phyloP scores from a whole-genome alignment of 768 basidiomycete genomes.

The Auricularia sp. region DNA sequence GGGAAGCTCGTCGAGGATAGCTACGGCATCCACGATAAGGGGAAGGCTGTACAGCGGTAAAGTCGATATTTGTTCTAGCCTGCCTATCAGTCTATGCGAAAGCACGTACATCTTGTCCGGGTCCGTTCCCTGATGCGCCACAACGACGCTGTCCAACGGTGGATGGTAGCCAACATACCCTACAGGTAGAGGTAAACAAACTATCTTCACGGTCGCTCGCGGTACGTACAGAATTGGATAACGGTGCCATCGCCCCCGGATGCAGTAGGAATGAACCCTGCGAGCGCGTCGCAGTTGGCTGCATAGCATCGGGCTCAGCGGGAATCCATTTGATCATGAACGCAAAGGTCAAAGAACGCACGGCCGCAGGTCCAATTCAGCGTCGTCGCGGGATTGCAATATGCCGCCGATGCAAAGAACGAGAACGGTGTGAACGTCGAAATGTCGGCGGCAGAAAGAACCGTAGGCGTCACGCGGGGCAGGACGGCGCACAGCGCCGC shows the following conservation, averaged over 20 bases:
- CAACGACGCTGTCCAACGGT: conserved; percentile 23
- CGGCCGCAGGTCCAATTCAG: conserved; percentile 24
- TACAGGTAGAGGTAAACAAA: background rate
- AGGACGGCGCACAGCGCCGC: conserved; percentile 1
- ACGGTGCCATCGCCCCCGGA: conserved; percentile 20
- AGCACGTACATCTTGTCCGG: conserved; percentile 17
- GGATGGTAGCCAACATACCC: conserved; percentile 29
- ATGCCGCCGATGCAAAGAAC: conserved; percentile 14
- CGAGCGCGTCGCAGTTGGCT: conserved; percentile 21
- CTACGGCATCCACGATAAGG: conserved; percentile 28
- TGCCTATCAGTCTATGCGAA: background rate
- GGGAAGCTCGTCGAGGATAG: conserved; percentile 24
- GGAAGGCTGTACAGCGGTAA: conserved; percentile 19
- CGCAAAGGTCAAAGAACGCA: background rate
- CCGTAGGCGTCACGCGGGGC: background rate
- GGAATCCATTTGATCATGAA: background rate
- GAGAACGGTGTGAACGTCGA: conserved; percentile 1
- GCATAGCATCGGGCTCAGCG: background rate
- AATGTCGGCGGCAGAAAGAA: background rate
- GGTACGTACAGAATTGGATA: background rate
- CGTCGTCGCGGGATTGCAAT: conserved; percentile 26
- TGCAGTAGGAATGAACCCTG: conserved; percentile 17
- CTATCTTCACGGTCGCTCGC: background rate
- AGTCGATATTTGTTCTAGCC: background rate
- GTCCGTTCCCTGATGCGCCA: conserved; percentile 34